A percentile compares a stretch with the other conserved stretches of the same genome.
phyloP scores from a whole-genome alignment of 1,284 basidiomycete genomes.

The Mycena citricolor region DNA sequence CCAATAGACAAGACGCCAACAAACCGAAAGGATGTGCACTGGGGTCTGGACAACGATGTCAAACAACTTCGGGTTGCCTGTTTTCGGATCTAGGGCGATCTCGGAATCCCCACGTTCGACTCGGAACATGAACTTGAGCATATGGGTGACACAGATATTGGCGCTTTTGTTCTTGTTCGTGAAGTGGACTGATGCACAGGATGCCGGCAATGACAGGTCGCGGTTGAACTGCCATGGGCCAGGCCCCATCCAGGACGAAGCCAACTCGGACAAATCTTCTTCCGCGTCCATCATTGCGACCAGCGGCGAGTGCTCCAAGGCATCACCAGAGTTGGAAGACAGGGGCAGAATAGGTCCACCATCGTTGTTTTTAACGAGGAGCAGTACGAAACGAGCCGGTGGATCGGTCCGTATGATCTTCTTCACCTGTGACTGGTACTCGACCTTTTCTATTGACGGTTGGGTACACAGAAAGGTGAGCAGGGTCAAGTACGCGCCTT shows the following conservation, averaged over 20 bases:
- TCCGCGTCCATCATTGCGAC: constrained; percentile 40
- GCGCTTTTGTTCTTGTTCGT: constrained; percentile 83
- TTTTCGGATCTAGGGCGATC: constrained; percentile 60
- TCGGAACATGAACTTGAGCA: constrained; percentile 81
- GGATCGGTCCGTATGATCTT: constrained; percentile 79
- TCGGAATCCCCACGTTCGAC: constrained; percentile 85
- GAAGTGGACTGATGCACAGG: constrained; percentile 64
- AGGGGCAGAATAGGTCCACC: constrained; percentile 67
- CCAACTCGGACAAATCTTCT: constrained; percentile 51
- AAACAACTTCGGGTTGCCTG: constrained; percentile 75
- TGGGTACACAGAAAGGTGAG: constrained; percentile 1
- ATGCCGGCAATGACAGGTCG: constrained; percentile 55
- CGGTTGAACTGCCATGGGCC: constrained; percentile 72
- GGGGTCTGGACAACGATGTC: constrained; percentile 91
- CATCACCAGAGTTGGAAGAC: constrained; percentile 53
- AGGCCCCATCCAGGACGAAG: constrained; percentile 67
- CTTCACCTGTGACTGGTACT: constrained; percentile 74
- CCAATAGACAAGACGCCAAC: constrained; percentile 30
- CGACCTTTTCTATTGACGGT: constrained; percentile 64
- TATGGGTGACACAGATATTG: constrained; percentile 79
- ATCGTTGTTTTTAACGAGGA: constrained; percentile 62
- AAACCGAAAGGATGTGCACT: constrained; percentile 76
- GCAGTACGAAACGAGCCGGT: constrained; percentile 62
- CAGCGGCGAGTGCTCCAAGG: constrained; percentile 56
- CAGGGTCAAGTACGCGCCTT: constrained; percentile 54